Base-by-base conservation (phyloP, 129 eudicot genomes). In the Kitagawia praeruptora region DNA sequence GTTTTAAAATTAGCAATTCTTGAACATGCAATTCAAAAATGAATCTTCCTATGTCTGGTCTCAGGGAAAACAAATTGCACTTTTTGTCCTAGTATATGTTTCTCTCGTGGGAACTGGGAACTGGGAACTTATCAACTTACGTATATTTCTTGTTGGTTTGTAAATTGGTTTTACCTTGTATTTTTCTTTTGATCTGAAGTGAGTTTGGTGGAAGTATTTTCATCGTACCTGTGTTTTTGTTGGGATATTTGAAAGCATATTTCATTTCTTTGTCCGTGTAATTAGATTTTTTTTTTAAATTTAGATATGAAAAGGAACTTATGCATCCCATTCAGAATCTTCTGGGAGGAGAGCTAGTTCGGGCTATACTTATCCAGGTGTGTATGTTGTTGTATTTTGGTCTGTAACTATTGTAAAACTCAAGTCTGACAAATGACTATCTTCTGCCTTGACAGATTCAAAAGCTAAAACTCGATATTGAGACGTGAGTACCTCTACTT, bases 251-350 rank as follows among this genome's bases (percentile, higher is more conserved):
- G 19, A 28, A 28, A 61, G 15, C 42, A 67, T 31, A 5, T 67
- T 66, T 66, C 27, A 6, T 70, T 4, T 70, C 23, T 39, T 34
- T 39, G n/a, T 9, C 28, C 76, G 28, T 51, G 74, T 64, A 64
- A 28, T 45, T 69, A 3, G 38, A 38, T 21, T n/a, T 3, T 6
- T 70, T 7, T 75, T 27, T 72, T 56, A 70, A 2, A 58, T 86
- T 78, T 82, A 95, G 99, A 88, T 92, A 95, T n/a, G 99, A 95
- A 79, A 89, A 90, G 88, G 99, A 95, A 77, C 91, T 95, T 78
- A 86, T 86, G 95, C 92, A 95, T 90, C 99, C 99, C 28, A 92
- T 95, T 66, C 93, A 92, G 86, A 91, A 83, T 87, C 93, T 92
- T 85, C 80, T 95, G 44, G 91, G 88, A 63, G 99, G 99, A 80